Base-by-base conservation (phyloP, 257 asterid genomes). In the Ligustrum vulgare region DNA sequence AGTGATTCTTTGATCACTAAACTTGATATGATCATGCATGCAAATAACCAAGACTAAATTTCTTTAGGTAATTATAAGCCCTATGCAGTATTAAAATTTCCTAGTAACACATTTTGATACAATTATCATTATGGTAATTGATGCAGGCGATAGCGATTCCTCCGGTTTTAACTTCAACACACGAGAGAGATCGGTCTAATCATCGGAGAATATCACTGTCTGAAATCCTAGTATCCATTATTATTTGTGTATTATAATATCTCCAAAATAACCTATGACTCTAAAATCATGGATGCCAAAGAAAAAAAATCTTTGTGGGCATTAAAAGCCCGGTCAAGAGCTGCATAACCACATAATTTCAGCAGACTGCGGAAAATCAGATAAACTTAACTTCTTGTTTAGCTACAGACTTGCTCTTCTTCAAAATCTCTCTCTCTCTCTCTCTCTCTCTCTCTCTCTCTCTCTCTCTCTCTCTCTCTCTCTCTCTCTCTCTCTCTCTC, bases 241-340 rank as follows among this genome's bases (percentile, higher is more conserved):
- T 8, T 37, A 8, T 1, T 37, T 8, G 43, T 3, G 10, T 39
- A 39, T 9, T 9, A 37, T 9, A 39, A 39, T 39, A 2, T 9
- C 3, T 39, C 13, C 45, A 2, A 39, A 39, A 1, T 35, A 8
- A 9, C 12, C 10, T 10, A 39, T 2, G 47, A 39, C 15, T 77
- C 80, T 68, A 74, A 77, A 85, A 86, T 86, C 69, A 86, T 90
- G 79, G 83, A 81, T 83, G 82, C 84, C 69, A 49, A 76, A 76
- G 67, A 39, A 82, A 78, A 80, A 83, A 76, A 81, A 28, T 0
- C 31, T 1, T 28, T 28, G 71, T 10, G 69, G 41, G 72, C 79
- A 78, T 78, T 72, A 72, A 73, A 75, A 77, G 73, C 54, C 23
- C 75, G 87, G 95, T 86, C 96, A 90, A 89, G 89, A 92, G 82